Evolutionary conservation across 805 yeast species (phyloP).

Genomic region (Vanderwaltozyma verrucispora): DNA sequence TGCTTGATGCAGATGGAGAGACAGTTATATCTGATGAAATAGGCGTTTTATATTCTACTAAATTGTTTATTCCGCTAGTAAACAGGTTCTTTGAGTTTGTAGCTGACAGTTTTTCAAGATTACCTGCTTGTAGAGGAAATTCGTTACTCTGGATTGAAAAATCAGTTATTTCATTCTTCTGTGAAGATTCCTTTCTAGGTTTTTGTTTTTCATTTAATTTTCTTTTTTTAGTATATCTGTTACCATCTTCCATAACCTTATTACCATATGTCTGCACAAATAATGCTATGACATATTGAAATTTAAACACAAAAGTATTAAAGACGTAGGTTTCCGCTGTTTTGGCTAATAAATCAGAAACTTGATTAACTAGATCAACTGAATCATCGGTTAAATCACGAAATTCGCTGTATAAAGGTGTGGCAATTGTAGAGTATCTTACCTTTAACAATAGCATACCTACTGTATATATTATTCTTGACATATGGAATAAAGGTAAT

Average conservation of each 20-base stretch:
- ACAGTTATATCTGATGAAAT: slow-evolving; percentile 31
- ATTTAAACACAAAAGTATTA: slow-evolving; percentile 44
- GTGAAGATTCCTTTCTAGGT: background rate
- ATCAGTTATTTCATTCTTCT: background rate
- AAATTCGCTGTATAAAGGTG: slow-evolving; percentile 37
- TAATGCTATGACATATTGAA: slow-evolving; percentile 44
- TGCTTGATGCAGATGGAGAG: slow-evolving; percentile 33
- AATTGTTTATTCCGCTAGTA: no score
- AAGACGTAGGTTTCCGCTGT: slow-evolving; percentile 30
- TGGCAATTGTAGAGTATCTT: slow-evolving; percentile 43
- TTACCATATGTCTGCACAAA: slow-evolving; percentile 53
- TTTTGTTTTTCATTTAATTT: background rate
- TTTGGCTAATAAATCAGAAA: slow-evolving; percentile 17
- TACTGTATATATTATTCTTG: slow-evolving; percentile 52
- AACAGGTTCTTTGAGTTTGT: background rate
- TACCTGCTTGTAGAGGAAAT: background rate
- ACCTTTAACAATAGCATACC: slow-evolving; percentile 48
- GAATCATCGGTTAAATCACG: slow-evolving; percentile 40
- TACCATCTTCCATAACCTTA: slow-evolving; percentile 1
- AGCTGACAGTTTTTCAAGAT: no score
- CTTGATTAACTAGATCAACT: slow-evolving; percentile 21
- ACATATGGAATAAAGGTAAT: slow-evolving; percentile 46
- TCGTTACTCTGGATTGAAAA: background rate
- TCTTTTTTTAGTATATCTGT: background rate
- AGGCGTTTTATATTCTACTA: no score